Evolutionary conservation across 2,329 filamentous ascomycete species (phyloP), one percentile per base, ranked within the genome.

Genomic region (Mycogone perniciosa): DNA sequence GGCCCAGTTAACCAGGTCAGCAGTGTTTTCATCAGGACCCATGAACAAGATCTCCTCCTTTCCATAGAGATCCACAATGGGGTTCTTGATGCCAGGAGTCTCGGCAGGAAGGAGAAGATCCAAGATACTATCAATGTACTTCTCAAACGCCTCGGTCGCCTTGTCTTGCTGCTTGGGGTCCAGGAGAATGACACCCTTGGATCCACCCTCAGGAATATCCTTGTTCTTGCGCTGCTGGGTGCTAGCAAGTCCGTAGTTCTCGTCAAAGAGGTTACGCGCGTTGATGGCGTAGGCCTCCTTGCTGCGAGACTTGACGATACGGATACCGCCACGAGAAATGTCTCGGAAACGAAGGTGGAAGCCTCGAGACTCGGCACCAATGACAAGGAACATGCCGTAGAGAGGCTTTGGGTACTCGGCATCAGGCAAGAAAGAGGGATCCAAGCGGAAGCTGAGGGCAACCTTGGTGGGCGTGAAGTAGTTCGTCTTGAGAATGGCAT

Each of bases 201-300:
- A 95, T 50, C 93, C 93, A 57, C 93, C 93, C 74, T 99, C 93
- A 3, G 93, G 93, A 47, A 99, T 99, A 64, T 99, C 93, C 77
- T 99, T 99, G 80, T 99, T 99, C 81, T 99, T 99, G 65, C 93
- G 89, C 74, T 99, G 93, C 72, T 99, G 93, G 0, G 93, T 99
- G 71, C 95, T 97, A 58, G 93, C 92, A 54, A 99, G 81, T 57
- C 93, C 95, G 72, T 99, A 99, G 73, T 99, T 99, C 75, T 99
- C 93, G 61, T 99, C 93, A 62, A 99, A 99, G 56, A 99, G 79
- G 52, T 90, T 96, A 53, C 93, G 86, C 35, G 91, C 91, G 66
- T 99, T 99, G 76, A 97, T 97, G 55, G 86, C 81, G 67, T 96
- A 99, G 2, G 91, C 89, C 70, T 99, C 93, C 69, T 90, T 89